phyloP scores from a whole-genome alignment of 2,329 filamentous ascomycete species.

The Diplodia sapinea region DNA sequence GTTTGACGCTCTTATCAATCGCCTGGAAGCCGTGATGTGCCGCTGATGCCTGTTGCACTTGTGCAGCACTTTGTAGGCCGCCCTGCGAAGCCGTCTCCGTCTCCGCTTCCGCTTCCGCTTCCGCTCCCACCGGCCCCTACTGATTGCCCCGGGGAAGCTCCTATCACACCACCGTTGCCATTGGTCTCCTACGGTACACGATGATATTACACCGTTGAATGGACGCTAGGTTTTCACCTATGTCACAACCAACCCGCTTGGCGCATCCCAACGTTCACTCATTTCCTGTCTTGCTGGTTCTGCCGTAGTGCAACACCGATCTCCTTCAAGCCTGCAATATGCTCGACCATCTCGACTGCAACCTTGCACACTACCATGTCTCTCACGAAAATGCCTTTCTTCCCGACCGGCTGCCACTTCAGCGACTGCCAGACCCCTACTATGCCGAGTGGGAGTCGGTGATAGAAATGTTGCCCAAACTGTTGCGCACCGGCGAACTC shows the following conservation, averaged over 20 bases:
- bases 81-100: constrained; percentile 1
- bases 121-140: constrained; percentile 15
- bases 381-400: constrained; percentile 79
- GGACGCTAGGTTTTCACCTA: constrained; percentile 11
- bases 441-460: constrained; percentile 89
- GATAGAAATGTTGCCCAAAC: constrained; percentile 73
- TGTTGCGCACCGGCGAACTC: constrained; percentile 76
- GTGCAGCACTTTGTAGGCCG: constrained; percentile 14
- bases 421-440: constrained; percentile 76
- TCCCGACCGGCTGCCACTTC: constrained; percentile 73
- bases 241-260: constrained; percentile 2
- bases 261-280: not conserved
- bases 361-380: constrained; percentile 77
- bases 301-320: constrained; percentile 16
- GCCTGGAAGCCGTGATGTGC: not conserved
- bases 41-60: constrained; percentile 2
- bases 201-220: constrained; percentile 21
- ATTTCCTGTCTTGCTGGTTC: constrained; percentile 5
- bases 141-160: constrained; percentile 11
- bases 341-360: constrained; percentile 34
- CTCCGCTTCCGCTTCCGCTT: constrained; percentile 25
- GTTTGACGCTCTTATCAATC: constrained; percentile 27
- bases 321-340: constrained; percentile 12
- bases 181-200: constrained; percentile 8
- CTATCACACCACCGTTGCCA: constrained; percentile 20